Conservation (phyloP, 768 basidiomycete species). For the Lactarius vividus region DNA sequence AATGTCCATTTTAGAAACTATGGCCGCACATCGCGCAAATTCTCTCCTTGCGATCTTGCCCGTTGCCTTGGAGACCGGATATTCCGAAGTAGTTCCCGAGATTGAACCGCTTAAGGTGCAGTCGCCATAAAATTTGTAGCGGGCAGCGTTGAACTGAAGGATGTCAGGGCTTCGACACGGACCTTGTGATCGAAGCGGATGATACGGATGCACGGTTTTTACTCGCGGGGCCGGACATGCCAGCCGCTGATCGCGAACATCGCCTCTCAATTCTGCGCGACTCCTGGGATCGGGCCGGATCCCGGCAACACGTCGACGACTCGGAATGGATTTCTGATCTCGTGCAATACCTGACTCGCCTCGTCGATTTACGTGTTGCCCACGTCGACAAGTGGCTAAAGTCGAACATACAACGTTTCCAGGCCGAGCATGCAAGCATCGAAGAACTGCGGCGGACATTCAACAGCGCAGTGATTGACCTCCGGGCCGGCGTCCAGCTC, state of each 20-base stretch:
- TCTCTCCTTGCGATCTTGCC: conserved; percentile 41
- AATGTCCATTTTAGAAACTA: conserved; percentile 38
- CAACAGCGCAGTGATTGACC: conserved; percentile 42
- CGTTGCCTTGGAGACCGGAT: conserved; percentile 47
- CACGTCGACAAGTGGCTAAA: conserved; percentile 52
- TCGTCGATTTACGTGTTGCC: conserved; percentile 43
- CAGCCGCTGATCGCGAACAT: conserved; percentile 31
- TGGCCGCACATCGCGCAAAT: conserved; percentile 44
- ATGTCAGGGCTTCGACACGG: conserved; percentile 51
- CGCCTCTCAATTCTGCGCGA: conserved; percentile 29
- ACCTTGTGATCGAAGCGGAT: conserved; percentile 26
- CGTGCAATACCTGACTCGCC: conserved; percentile 37
- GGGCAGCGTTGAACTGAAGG: background rate
- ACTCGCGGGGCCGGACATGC: conserved; percentile 30
- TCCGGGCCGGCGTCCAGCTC: conserved; percentile 45
- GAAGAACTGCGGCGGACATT: conserved; percentile 45
- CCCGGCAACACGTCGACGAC: conserved; percentile 40
- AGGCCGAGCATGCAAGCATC: conserved; percentile 42
- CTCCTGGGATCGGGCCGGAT: conserved; percentile 35
- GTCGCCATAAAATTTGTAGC: background rate
- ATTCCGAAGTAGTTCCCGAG: conserved; percentile 44
- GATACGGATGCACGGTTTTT: conserved; percentile 40
- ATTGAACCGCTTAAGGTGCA: conserved; percentile 50
- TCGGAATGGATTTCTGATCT: conserved; percentile 42
- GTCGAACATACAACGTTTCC: conserved; percentile 48